phyloP scores from a whole-genome alignment of 768 basidiomycete species.

The Trichaptum fuscoviolaceum region DNA sequence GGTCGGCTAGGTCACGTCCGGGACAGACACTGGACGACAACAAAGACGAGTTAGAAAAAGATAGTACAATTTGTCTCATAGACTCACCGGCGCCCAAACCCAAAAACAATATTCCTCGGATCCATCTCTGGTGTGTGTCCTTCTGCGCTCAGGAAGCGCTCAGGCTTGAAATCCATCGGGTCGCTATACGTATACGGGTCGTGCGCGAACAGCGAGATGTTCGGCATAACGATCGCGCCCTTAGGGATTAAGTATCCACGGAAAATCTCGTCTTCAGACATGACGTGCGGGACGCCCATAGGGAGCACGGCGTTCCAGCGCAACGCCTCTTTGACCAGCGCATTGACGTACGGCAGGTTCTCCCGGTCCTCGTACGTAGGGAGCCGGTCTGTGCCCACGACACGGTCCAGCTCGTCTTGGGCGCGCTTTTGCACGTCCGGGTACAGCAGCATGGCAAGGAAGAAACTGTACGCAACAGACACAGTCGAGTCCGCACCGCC shows the following conservation, averaged over 20 bases:
- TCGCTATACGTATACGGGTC: slow-evolving; percentile 15
- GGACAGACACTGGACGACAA: slow-evolving; percentile 26
- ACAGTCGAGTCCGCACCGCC: slow-evolving; percentile 16
- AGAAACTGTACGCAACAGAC: slow-evolving; percentile 17
- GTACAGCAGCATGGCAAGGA: slow-evolving; percentile 20
- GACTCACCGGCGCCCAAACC: slow-evolving; percentile 39
- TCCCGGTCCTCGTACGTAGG: slow-evolving; percentile 16
- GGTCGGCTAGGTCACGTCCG: slow-evolving; percentile 19
- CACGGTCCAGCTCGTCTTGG: slow-evolving; percentile 23
- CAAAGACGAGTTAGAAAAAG: no score
- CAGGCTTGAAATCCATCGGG: slow-evolving; percentile 15
- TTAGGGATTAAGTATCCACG: slow-evolving; percentile 31
- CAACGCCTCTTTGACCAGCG: slow-evolving; percentile 15
- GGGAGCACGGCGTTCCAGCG: slow-evolving; percentile 13
- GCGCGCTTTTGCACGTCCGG: slow-evolving; percentile 21
- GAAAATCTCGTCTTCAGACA: slow-evolving; percentile 20
- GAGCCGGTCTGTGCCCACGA: slow-evolving; percentile 10
- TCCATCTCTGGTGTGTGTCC: slow-evolving; percentile 20
- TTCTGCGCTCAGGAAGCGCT: slow-evolving; percentile 12
- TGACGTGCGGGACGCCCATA: neutral
- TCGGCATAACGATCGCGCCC: slow-evolving; percentile 27
- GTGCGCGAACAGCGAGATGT: slow-evolving; percentile 20
- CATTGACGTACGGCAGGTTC: slow-evolving; percentile 15
- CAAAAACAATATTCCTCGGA: slow-evolving; percentile 42
- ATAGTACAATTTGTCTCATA: no score